These are phyloP conservation scores for Trypanosoma melophagium DNA, from an alignment of 208 protist species.

Conservation along the genomic window DNA sequence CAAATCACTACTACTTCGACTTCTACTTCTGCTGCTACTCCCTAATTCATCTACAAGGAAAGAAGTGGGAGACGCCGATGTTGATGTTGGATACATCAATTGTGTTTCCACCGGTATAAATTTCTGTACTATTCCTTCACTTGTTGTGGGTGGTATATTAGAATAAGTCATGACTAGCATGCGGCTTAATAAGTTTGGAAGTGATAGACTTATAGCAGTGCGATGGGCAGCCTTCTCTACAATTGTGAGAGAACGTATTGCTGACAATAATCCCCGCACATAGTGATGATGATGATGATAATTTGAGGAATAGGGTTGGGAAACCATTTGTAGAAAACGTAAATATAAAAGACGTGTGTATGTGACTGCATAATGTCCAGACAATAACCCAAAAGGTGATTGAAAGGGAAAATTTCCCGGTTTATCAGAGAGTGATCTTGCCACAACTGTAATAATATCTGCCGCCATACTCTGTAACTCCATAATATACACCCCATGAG, in stretches of 20 bases:
- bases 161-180: conserved; percentile 27
- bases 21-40: background rate
- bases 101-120: background rate
- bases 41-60: conserved; percentile 1
- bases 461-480: conserved; percentile 13
- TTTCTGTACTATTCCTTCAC: background rate
- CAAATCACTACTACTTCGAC: background rate
- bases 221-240: conserved; percentile 47
- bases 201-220: conserved; percentile 50
- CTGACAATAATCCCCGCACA: conserved; percentile 50
- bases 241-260: conserved; percentile 57
- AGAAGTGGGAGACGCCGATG: background rate
- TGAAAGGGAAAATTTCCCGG: conserved; percentile 3
- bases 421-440: conserved; percentile 7
- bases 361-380: conserved; percentile 37
- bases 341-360: conserved; percentile 69
- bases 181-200: conserved; percentile 55
- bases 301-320: background rate
- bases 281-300: conserved; percentile 36
- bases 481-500: background rate
- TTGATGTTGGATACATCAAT: background rate
- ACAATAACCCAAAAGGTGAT: conserved; percentile 29
- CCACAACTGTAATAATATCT: conserved; percentile 9
- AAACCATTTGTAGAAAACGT: conserved; percentile 55
- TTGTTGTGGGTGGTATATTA: background rate